phyloP scores from a whole-genome alignment of 345 rosid species.

The Iberis pinnata region DNA sequence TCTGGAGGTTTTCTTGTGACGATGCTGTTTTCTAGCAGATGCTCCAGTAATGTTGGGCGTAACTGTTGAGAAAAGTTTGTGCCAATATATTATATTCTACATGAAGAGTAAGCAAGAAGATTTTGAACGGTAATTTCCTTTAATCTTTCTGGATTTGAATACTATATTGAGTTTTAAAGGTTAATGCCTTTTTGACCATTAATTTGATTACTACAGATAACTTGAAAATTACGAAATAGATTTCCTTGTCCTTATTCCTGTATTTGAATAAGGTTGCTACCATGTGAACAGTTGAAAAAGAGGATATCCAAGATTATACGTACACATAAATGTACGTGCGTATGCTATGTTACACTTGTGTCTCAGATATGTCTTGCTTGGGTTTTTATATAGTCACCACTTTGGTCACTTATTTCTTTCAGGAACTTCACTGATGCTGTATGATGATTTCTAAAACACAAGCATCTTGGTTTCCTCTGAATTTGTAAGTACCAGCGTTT shows the following conservation, averaged over 20 bases:
- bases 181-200: slow-evolving; percentile 13
- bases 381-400: slow-evolving; percentile 1
- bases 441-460: slow-evolving; percentile 5
- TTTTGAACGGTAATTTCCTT: slow-evolving; percentile 25
- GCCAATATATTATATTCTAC: neutral
- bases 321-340: slow-evolving; percentile 4
- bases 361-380: slow-evolving; percentile 1
- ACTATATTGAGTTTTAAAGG: slow-evolving; percentile 15
- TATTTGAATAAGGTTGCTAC: slow-evolving; percentile 23
- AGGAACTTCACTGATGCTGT: neutral
- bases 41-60: slow-evolving; percentile 42
- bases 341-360: slow-evolving; percentile 10
- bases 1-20: slow-evolving; percentile 31
- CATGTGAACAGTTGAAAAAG: slow-evolving; percentile 19
- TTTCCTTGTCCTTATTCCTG: slow-evolving; percentile 16
- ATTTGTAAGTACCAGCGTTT: slow-evolving; percentile 16
- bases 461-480: slow-evolving; percentile 11
- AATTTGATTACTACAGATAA: slow-evolving; percentile 16
- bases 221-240: slow-evolving; percentile 18
- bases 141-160: slow-evolving; percentile 17
- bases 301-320: neutral
- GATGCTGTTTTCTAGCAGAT: slow-evolving; percentile 20
- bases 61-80: slow-evolving; percentile 51
- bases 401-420: slow-evolving; percentile 10
- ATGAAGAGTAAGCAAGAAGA: neutral